Evolutionary conservation across 2,329 filamentous ascomycete species (phyloP), one percentile per base, ranked within the genome.

Genomic region (Fusarium newnesense): DNA sequence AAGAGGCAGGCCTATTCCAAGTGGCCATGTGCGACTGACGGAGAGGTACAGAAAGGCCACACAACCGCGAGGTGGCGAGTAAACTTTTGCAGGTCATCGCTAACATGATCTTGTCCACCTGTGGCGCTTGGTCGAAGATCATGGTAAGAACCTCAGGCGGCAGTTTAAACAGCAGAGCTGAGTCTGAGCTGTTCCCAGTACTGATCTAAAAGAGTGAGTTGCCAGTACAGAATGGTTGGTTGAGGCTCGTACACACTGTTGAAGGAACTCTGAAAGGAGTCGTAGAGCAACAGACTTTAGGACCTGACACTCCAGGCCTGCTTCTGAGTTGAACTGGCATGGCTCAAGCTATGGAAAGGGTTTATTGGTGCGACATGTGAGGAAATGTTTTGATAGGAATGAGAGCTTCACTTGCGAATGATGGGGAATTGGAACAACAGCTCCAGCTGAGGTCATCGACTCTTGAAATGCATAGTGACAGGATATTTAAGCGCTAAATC

Each of bases 91-190:
- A 78, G 32, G 67, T 73, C 60, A 74, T 60, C 13, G 63, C 74
- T 28, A 78, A 64, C 57, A 69, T 60, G 19, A 76, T 53, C 36
- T 53, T 60, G 50, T 78, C 74, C 19, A 64, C 50, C 28, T 50
- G 37, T 9, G 47, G 36, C 12, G 70, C 60, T 21, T 75, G 63
- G 7, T 53, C 42, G 43, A 76, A 76, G 42, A 80, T 75, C 8
- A 73, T 66, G 30, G 70, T 57, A n/a, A 80, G 61, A 49, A 79
- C 73, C 34, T 80, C 79, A 21, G 72, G 60, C 13, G 79, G 79
- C 4, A 80, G 64, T n/a, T 43, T 67, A 28, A 76, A 59, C 12
- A 79, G 59, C 1, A 64, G 36, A 37, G 70, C 56, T 21, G 42
- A 66, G 32, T 24, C 49, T 26, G 28, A 13, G 10, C 8, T 59